A percentile compares a stretch with the other conserved stretches of the same genome.
Conservation (phyloP, 2,329 filamentous ascomycete genomes). For the Beauveria australis region DNA sequence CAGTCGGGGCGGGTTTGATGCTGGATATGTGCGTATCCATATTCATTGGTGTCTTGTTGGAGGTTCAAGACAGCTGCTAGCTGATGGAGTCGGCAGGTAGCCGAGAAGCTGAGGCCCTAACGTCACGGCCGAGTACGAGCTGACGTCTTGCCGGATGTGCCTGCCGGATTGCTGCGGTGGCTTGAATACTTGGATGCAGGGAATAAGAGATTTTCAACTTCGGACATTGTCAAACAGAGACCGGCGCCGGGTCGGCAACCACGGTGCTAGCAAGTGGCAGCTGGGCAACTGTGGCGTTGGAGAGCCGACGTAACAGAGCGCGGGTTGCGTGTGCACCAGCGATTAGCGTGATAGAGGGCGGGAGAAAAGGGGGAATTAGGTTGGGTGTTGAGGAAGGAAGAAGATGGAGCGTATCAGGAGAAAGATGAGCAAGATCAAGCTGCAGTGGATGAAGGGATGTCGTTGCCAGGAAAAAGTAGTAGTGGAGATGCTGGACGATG, state of each 20-base stretch:
- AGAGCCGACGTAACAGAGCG: not conserved
- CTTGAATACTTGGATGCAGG: not conserved
- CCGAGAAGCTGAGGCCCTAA: not conserved
- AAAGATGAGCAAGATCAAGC: not conserved
- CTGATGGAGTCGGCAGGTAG: not conserved
- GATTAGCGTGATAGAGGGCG: not conserved
- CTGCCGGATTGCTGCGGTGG: not conserved
- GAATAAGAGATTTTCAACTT: not conserved
- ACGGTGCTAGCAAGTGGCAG: not conserved
- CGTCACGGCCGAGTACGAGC: not conserved
- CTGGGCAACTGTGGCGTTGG: constrained; percentile 1
- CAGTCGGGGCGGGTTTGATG: not conserved
- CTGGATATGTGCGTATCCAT: not conserved
- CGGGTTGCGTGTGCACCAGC: not conserved
- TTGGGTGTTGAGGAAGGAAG: not conserved
- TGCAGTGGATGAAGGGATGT: not conserved
- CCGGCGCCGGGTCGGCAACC: constrained; percentile 6
- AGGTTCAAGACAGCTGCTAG: not conserved
- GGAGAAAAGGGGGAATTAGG: not conserved
- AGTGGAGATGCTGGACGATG: not conserved
- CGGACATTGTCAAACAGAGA: not conserved
- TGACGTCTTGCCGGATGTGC: not conserved
- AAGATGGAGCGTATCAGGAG: not conserved
- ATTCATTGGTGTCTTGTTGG: not conserved
- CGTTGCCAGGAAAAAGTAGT: not conserved